These are phyloP conservation scores for Przewalskia tangutica DNA, from an alignment of 257 asterid genomes.

Conservation along the genomic window DNA sequence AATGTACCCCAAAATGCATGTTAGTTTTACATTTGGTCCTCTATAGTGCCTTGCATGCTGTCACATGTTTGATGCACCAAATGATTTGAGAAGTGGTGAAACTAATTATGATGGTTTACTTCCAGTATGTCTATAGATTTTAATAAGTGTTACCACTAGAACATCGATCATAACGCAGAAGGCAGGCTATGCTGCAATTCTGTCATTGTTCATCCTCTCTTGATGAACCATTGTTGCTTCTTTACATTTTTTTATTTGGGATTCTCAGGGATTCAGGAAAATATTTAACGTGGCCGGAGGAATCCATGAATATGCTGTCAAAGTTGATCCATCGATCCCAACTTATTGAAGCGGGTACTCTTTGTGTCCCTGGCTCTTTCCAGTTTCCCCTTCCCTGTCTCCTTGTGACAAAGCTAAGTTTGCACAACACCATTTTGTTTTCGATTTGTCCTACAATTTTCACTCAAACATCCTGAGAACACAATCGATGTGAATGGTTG, in stretches of 20 bases:
- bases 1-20: no score
- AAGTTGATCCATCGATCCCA: conserved; percentile 76
- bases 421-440: neutral
- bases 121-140: neutral
- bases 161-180: neutral
- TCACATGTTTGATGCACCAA: neutral
- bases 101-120: neutral
- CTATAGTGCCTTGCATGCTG: neutral
- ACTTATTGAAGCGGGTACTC: conserved; percentile 42
- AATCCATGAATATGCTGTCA: conserved; percentile 69
- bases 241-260: neutral
- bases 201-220: neutral
- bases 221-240: neutral
- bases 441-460: neutral
- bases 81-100: neutral
- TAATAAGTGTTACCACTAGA: neutral
- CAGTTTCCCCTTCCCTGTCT: neutral
- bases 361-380: neutral
- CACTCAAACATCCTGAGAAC: neutral
- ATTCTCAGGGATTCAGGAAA: conserved; percentile 69
- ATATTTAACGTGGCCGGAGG: conserved; percentile 82
- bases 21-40: no score
- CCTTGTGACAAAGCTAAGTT: neutral
- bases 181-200: neutral
- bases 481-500: neutral